These are phyloP conservation scores for Rhizophora apiculata DNA, from an alignment of 345 rosid species.

Conservation along the genomic window DNA sequence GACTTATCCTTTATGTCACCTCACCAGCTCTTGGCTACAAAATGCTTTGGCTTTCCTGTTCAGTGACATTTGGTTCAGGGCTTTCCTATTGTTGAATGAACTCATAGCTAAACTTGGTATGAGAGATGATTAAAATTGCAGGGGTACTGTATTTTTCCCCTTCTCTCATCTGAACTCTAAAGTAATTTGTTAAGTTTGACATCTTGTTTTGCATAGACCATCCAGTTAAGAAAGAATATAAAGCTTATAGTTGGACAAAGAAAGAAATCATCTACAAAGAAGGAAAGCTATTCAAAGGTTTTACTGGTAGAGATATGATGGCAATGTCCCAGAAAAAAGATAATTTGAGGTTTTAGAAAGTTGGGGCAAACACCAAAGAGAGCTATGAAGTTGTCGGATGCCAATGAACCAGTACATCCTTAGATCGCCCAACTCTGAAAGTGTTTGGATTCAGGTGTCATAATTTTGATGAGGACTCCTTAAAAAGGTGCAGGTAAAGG, in stretches of 20 bases:
- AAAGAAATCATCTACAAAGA: constrained; percentile 65
- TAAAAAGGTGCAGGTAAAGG: constrained; percentile 58
- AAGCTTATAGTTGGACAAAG: constrained; percentile 70
- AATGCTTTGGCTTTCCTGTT: constrained; percentile 28
- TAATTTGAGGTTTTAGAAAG: constrained; percentile 55
- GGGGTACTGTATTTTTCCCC: constrained; percentile 29
- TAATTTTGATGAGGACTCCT: constrained; percentile 48
- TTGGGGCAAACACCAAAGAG: constrained; percentile 52
- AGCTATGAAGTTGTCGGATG: constrained; percentile 55
- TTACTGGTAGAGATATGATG: constrained; percentile 59
- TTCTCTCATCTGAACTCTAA: constrained; percentile 16
- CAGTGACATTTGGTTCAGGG: constrained; percentile 32
- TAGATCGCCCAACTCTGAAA: constrained; percentile 46
- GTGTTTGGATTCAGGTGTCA: constrained; percentile 45
- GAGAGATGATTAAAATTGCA: constrained; percentile 31
- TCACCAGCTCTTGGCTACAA: constrained; percentile 35
- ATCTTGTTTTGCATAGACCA: constrained; percentile 59
- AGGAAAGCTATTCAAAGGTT: constrained; percentile 62
- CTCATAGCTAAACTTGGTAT: constrained; percentile 27
- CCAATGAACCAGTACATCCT: constrained; percentile 52
- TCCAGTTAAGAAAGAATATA: constrained; percentile 74
- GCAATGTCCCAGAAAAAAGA: constrained; percentile 50
- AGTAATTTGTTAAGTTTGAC: constrained; percentile 47
- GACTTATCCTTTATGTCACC: constrained; percentile 36
- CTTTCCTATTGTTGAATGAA: constrained; percentile 37